Evolutionary conservation across 1,139 yeast genomes (phyloP).

Genomic region (Casaregolazyma suthepensis): DNA sequence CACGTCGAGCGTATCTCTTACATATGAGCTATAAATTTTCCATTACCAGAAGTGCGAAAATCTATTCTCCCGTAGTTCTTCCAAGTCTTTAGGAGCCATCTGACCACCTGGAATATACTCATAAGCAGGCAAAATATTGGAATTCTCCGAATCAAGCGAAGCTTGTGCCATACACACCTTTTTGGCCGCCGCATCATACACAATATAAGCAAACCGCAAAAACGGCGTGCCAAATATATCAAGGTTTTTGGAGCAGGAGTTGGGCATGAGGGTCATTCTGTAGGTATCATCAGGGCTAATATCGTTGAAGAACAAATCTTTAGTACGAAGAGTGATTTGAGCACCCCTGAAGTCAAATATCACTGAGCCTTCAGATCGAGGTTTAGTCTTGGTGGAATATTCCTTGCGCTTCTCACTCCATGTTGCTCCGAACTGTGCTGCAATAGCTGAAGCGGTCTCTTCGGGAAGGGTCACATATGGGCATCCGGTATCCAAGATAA

Average conservation of each 20-base stretch:
- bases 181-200: slow-evolving; percentile 49
- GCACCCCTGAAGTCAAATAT: slow-evolving; percentile 39
- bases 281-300: background rate
- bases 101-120: slow-evolving; percentile 13
- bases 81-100: background rate
- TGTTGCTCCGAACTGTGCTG: slow-evolving; percentile 16
- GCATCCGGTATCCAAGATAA: slow-evolving; percentile 7
- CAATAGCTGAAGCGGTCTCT: slow-evolving; percentile 13
- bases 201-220: slow-evolving; percentile 67
- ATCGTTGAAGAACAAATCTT: background rate
- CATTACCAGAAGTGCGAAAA: too few relatives aligned
- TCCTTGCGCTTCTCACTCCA: background rate
- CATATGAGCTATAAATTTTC: too few relatives aligned
- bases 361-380: slow-evolving; percentile 17
- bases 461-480: slow-evolving; percentile 19
- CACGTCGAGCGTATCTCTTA: too few relatives aligned
- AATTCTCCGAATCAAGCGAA: slow-evolving; percentile 17
- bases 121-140: slow-evolving; percentile 21
- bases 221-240: slow-evolving; percentile 65
- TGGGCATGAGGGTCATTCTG: background rate
- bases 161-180: slow-evolving; percentile 21
- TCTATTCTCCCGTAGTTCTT: background rate
- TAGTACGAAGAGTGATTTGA: slow-evolving; percentile 39
- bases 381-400: slow-evolving; percentile 13
- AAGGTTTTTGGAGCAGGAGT: background rate